Base-by-base conservation (phyloP, 1,284 basidiomycete species). In the Marasmius oreades region DNA sequence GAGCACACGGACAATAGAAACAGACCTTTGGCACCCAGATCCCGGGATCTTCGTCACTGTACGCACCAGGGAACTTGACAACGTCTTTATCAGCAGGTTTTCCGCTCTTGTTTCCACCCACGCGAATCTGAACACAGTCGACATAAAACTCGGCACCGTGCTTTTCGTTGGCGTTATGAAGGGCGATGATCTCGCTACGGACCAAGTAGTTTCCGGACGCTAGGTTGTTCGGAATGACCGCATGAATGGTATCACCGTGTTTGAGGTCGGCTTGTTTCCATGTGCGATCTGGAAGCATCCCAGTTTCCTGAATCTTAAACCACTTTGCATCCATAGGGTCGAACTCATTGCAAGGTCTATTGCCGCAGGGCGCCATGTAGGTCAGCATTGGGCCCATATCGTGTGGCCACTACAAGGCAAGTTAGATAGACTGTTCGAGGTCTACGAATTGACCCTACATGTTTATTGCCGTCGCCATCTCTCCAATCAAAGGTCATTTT, bases 81-180 rank as follows among this genome's bases (percentile, higher is more conserved):
- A 74, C 70, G 48, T 75, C 70, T 56, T 62, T 57, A 20, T 61
- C 59, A 2, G 56, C 61, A 6, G 79, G 70, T 0, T 59, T 61
- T 14, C 71, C 75, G 20, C 63, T 71, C n/a, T 72, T 72, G 37
- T 67, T 73, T n/a, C 80, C 80, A 18, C 68, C 68, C 37, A 85
- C 70, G 39, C 57, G 69, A 48, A 85, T 59, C 65, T 85, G 84
- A 16, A 73, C 69, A 66, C 84, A 85, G 16, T 74, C 76, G 0
- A 78, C 77, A 62, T 85, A 85, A 68, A 81, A 84, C 67, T 84
- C 82, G 23, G 79, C 81, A 31, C 79, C 80, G 11, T 78, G 78
- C 0, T 52, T 18, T 1, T 66, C 59, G 53, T 65, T 62, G 42
- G 73, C 83, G 43, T 72, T 66, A 56, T 85, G 84, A 22, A 84